phyloP scores from a whole-genome alignment of 257 asterid genomes.

The Solanum etuberosum region DNA sequence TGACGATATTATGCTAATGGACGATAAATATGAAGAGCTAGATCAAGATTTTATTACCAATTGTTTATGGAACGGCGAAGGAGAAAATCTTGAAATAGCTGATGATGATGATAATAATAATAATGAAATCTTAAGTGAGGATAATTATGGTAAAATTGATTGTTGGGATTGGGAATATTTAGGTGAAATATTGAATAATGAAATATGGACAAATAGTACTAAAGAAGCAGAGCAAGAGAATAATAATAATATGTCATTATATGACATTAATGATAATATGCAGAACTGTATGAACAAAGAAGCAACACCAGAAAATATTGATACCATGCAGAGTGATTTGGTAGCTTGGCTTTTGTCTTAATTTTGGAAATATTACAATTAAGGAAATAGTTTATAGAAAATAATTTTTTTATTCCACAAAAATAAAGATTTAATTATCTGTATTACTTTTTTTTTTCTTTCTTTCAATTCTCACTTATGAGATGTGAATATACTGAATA shows the following conservation, averaged over 20 bases:
- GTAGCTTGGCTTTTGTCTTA: conserved; percentile 53
- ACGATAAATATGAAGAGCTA: not conserved
- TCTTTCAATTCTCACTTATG: no score
- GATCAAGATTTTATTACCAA: not conserved
- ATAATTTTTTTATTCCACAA: not conserved
- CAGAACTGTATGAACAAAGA: not conserved
- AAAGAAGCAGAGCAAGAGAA: conserved; percentile 1
- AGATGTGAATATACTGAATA: no score
- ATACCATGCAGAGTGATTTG: conserved; percentile 13
- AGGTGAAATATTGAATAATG: not conserved
- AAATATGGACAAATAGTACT: not conserved
- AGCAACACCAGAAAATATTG: conserved; percentile 2
- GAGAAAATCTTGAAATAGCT: not conserved
- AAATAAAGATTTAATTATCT: not conserved
- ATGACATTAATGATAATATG: conserved; percentile 7
- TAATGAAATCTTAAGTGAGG: not conserved
- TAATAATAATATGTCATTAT: not conserved
- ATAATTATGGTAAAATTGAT: not conserved
- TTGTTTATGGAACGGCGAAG: not conserved
- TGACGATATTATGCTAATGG: conserved; percentile 7
- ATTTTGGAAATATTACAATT: not conserved
- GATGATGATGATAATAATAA: not conserved
- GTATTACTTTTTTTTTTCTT: not conserved
- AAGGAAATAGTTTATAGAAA: not conserved
- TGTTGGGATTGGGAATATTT: conserved; percentile 24